phyloP scores from a whole-genome alignment of 768 basidiomycete species.

The Lactarius trivialis region DNA sequence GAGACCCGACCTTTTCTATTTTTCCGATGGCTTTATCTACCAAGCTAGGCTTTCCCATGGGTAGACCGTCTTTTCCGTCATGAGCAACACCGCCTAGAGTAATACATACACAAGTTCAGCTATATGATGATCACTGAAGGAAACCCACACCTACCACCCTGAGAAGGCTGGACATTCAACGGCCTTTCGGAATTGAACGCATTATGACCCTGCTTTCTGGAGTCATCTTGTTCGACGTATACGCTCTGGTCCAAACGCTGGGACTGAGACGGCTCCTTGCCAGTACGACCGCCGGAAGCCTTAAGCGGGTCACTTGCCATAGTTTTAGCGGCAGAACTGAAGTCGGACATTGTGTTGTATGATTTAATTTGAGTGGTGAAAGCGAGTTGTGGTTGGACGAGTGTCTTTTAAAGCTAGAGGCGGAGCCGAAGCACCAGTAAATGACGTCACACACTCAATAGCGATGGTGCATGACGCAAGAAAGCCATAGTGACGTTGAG shows the following conservation, averaged over 20 bases:
- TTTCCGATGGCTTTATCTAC: conserved; percentile 55
- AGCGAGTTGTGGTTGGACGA: neutral
- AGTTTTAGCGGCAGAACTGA: neutral
- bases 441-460: conserved; percentile 5
- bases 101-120: neutral
- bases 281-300: conserved; percentile 36
- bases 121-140: neutral
- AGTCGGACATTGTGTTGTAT: neutral
- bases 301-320: neutral
- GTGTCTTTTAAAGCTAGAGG: neutral
- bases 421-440: neutral
- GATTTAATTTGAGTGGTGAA: neutral
- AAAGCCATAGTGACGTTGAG: no score
- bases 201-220: conserved; percentile 16
- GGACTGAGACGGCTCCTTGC: conserved; percentile 8
- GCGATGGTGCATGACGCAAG: neutral
- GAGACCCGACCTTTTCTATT: conserved; percentile 42
- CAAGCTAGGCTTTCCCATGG: conserved; percentile 37
- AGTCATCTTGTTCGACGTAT: neutral
- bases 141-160: conserved; percentile 29
- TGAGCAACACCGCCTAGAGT: conserved; percentile 33
- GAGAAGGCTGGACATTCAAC: conserved; percentile 32
- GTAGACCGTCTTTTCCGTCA: conserved; percentile 30
- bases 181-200: conserved; percentile 31
- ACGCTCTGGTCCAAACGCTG: neutral